Evolutionary conservation across 2,329 filamentous ascomycete species (phyloP), one percentile per base, ranked within the genome.

Genomic region (Botrytis aclada): DNA sequence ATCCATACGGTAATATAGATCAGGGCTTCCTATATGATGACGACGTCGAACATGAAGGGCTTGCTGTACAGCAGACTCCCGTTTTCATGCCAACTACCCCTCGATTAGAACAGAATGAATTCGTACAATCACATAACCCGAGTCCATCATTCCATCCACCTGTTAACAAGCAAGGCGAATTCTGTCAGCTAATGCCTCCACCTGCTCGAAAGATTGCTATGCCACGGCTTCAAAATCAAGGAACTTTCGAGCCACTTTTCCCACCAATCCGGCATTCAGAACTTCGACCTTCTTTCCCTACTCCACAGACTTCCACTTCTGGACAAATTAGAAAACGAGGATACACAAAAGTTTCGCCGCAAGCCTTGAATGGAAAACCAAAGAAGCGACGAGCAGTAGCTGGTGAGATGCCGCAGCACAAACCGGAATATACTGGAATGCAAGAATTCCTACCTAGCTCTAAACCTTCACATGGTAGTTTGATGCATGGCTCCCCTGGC

Each of bases 351-450:
- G 10, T 32, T 32, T 56, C 37, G 18, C 47, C n/a, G 39, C 18
- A 69, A 41, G 39, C 37, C 1, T n/a, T 32, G 18, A 41, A 10
- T 20, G 18, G 6, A 12, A 16, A 10, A 9, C 18, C 10, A 3
- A n/a, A 25, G 43, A 69, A 69, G n/a, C 47, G 47, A 69, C 47
- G 54, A 43, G 65, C n/a, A 56, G 10, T 69, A 43, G n/a, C 16
- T 20, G 16, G 20, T 18, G 47, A 56, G 47, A 69, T 10, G 20
- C 65, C 37, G 3, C 25, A 56, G 6, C 47, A 32, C 20, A 56
- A 69, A 14, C 10, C 18, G 16, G 37, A 3, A 41, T 69, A 37
- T 9, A 41, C 10, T 32, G n/a, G 29, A 25, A 16, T 32, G 29
- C 34, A 41, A 32, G n/a, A 25, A 5, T 58, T 22, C 20, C 32